Percentiles rank a stretch among this genome's conserved stretches.
These are phyloP conservation scores for Glycine latifolia DNA, from an alignment of 306 rosid genomes.

Conservation along the genomic window DNA sequence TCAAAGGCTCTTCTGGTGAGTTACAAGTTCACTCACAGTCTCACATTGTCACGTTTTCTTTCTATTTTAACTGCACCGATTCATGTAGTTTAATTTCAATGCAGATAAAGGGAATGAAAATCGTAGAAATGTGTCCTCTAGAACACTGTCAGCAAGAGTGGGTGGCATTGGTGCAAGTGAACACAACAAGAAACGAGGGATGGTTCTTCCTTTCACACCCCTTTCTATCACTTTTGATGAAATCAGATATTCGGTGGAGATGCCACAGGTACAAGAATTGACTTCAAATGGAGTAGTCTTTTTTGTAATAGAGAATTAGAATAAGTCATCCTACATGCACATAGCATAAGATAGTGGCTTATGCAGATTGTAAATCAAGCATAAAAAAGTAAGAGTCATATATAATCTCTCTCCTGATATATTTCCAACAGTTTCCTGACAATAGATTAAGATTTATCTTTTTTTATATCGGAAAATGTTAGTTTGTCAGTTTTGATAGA, in stretches of 20 bases:
- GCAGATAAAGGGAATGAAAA: constrained; percentile 61
- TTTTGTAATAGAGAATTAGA: constrained; percentile 7
- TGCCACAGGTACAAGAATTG: constrained; percentile 77
- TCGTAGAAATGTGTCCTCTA: constrained; percentile 54
- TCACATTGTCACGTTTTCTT: background rate
- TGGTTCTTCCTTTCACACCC: constrained; percentile 90
- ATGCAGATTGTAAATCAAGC: constrained; percentile 7
- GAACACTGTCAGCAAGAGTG: constrained; percentile 60
- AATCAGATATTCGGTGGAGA: constrained; percentile 77
- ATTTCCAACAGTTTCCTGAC: background rate
- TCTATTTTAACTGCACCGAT: background rate
- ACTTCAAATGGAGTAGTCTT: constrained; percentile 13
- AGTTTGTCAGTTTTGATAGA: no score
- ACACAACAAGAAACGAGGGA: constrained; percentile 58
- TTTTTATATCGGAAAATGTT: no score
- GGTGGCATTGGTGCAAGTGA: constrained; percentile 49
- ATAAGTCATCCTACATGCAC: constrained; percentile 8
- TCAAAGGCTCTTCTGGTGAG: constrained; percentile 55
- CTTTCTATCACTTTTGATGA: constrained; percentile 80
- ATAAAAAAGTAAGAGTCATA: background rate
- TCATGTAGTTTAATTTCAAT: constrained; percentile 37
- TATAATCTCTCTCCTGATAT: background rate
- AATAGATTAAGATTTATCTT: no score
- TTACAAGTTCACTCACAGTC: constrained; percentile 20
- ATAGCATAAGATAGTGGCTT: constrained; percentile 16